Evolutionary conservation across 768 basidiomycete species (phyloP).

Genomic region (Leccinum longicurvipes): DNA sequence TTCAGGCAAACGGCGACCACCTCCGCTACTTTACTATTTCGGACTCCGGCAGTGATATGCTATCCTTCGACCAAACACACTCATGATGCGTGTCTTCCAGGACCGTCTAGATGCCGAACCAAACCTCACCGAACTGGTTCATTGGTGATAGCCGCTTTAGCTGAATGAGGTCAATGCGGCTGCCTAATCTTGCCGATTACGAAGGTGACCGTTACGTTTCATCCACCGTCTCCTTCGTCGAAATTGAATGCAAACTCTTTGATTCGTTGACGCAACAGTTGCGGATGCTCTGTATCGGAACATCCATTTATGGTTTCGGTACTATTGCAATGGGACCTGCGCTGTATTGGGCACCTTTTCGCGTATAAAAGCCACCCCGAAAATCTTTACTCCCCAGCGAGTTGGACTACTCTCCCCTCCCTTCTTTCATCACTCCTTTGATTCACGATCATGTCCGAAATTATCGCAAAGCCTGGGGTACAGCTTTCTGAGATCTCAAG

Average conservation of each 20-base stretch:
- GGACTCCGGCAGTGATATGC: not conserved
- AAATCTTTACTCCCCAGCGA: not conserved
- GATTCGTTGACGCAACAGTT: slow-evolving; percentile 5
- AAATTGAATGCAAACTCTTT: slow-evolving; percentile 4
- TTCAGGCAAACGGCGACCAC: not conserved
- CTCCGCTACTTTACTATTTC: not conserved
- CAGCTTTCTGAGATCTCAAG: slow-evolving; percentile 22
- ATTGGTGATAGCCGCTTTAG: not conserved
- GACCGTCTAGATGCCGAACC: not conserved
- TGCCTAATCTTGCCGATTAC: slow-evolving; percentile 9
- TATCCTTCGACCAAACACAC: not conserved
- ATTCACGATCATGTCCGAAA: slow-evolving; percentile 20
- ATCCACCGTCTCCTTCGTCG: not conserved
- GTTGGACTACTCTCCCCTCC: not conserved
- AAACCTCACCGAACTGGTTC: slow-evolving; percentile 7
- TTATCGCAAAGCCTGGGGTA: slow-evolving; percentile 11
- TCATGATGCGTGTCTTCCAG: not conserved
- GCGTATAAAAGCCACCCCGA: slow-evolving; percentile 23
- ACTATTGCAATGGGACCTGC: not conserved
- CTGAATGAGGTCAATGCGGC: slow-evolving; percentile 8
- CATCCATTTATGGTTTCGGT: slow-evolving; percentile 5
- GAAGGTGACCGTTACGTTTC: slow-evolving; percentile 2
- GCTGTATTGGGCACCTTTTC: not conserved
- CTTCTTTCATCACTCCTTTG: not conserved
- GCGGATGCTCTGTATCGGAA: slow-evolving; percentile 1